Conservation (phyloP, 192 early-diverging fungal species). For the Entophlyctis luteolus region DNA sequence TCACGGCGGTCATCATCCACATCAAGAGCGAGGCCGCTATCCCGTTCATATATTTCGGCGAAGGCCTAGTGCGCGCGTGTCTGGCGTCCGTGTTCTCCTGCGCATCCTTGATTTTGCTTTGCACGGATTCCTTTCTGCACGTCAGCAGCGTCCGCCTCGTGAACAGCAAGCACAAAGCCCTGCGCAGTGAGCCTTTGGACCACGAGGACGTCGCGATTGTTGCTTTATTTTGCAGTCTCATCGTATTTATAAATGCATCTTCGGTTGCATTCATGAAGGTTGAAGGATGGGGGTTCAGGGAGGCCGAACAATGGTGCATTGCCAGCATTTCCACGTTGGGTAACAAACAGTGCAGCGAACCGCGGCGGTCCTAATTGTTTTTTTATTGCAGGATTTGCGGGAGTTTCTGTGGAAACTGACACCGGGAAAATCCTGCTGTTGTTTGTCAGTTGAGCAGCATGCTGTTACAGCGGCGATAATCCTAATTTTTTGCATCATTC, state of each 20-base stretch:
- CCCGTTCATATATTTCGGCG: constrained; percentile 1
- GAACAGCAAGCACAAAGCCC: not conserved
- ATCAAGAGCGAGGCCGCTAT: no score
- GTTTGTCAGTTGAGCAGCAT: constrained; percentile 12
- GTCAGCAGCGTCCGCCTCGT: not conserved
- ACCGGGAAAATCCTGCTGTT: not conserved
- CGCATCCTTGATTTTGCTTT: not conserved
- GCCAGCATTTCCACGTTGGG: constrained; percentile 15
- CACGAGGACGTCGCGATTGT: constrained; percentile 3
- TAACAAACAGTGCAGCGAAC: not conserved
- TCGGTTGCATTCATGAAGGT: constrained; percentile 7
- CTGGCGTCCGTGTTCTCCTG: not conserved
- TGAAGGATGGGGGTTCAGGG: constrained; percentile 15
- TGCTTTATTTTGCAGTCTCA: not conserved
- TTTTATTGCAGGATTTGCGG: constrained; percentile 14
- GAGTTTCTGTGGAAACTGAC: not conserved
- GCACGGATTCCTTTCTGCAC: no score
- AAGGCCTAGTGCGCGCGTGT: constrained; percentile 16
- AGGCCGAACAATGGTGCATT: constrained; percentile 25
- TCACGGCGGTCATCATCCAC: no score
- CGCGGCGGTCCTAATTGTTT: no score
- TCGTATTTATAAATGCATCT: constrained; percentile 3
- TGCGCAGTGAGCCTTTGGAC: not conserved
- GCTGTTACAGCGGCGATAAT: no score
- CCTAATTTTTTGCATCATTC: not conserved